phyloP scores from a whole-genome alignment of 1,284 basidiomycete genomes.

The Chondrostereum purpureum region DNA sequence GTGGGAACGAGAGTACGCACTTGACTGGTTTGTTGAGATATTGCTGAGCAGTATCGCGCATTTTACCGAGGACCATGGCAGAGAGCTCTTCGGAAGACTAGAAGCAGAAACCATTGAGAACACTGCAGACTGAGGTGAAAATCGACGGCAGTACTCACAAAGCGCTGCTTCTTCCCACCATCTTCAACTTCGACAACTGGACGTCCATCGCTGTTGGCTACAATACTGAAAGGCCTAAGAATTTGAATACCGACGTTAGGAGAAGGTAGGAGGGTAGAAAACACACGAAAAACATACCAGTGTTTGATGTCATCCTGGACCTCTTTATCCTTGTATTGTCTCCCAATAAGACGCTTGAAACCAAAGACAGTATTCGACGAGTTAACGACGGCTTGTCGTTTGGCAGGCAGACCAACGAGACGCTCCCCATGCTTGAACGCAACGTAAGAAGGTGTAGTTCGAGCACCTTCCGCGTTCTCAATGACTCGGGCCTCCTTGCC shows the following conservation, averaged over 20 bases:
- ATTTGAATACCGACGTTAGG: slow-evolving; percentile 8
- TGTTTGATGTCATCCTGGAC: slow-evolving; percentile 87
- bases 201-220: slow-evolving; percentile 62
- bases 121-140: neutral
- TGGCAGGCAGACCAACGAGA: slow-evolving; percentile 92
- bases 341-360: slow-evolving; percentile 96
- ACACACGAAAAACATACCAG: slow-evolving; percentile 44
- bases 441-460: slow-evolving; percentile 97
- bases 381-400: slow-evolving; percentile 97
- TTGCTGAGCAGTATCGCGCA: slow-evolving; percentile 92
- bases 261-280: slow-evolving; percentile 6
- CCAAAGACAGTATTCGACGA: slow-evolving; percentile 91
- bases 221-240: slow-evolving; percentile 76
- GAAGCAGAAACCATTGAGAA: slow-evolving; percentile 11
- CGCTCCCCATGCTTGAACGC: slow-evolving; percentile 96
- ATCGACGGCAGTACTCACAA: slow-evolving; percentile 40
- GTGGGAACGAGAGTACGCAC: too few relatives aligned
- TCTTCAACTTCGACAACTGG: slow-evolving; percentile 80
- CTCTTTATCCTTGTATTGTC: slow-evolving; percentile 85
- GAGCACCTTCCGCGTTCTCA: slow-evolving; percentile 96
- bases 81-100: slow-evolving; percentile 80
- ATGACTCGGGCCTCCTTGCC: slow-evolving; percentile 92
- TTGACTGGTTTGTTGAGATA: slow-evolving; percentile 92
- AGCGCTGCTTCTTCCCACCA: slow-evolving; percentile 58
- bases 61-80: slow-evolving; percentile 85